Percentiles rank a stretch among this genome's conserved stretches.
These are phyloP conservation scores for Emmonsiellopsis sp. DNA, from an alignment of 2,329 filamentous ascomycete genomes.

Conservation along the genomic window DNA sequence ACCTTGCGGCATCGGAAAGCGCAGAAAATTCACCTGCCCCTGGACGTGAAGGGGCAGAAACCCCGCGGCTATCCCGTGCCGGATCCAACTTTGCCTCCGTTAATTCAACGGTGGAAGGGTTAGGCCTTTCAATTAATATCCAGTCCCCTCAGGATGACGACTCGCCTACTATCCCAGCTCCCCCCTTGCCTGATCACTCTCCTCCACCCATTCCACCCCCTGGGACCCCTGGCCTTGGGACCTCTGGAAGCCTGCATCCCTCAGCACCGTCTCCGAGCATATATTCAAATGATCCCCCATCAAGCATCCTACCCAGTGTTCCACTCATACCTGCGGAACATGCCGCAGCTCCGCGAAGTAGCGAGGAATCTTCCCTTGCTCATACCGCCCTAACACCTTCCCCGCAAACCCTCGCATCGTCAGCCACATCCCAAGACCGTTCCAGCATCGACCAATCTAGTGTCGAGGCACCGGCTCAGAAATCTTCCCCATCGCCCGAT, in stretches of 20 bases:
- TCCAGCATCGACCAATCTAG: constrained; percentile 21
- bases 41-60: constrained; percentile 16
- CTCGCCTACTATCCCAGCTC: constrained; percentile 21
- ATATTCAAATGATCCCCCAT: constrained; percentile 13
- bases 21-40: background rate
- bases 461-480: constrained; percentile 9
- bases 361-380: constrained; percentile 29
- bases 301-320: constrained; percentile 8
- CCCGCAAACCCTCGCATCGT: constrained; percentile 25
- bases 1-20: constrained; percentile 31
- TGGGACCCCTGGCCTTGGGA: constrained; percentile 6
- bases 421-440: constrained; percentile 28
- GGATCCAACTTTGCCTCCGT: constrained; percentile 11
- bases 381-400: constrained; percentile 22
- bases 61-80: constrained; percentile 17
- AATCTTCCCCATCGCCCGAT: constrained; percentile 28
- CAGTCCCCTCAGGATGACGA: constrained; percentile 22
- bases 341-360: constrained; percentile 21
- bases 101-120: constrained; percentile 24
- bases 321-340: constrained; percentile 10
- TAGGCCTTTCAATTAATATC: constrained; percentile 39
- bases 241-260: constrained; percentile 8
- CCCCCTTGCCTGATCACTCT: constrained; percentile 34
- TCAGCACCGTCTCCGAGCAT: constrained; percentile 16
- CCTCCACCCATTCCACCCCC: constrained; percentile 31